A percentile compares a stretch with the other conserved stretches of the same genome.
These are phyloP conservation scores for Farysia itapuensis DNA, from an alignment of 1,284 basidiomycete genomes.

Conservation along the genomic window DNA sequence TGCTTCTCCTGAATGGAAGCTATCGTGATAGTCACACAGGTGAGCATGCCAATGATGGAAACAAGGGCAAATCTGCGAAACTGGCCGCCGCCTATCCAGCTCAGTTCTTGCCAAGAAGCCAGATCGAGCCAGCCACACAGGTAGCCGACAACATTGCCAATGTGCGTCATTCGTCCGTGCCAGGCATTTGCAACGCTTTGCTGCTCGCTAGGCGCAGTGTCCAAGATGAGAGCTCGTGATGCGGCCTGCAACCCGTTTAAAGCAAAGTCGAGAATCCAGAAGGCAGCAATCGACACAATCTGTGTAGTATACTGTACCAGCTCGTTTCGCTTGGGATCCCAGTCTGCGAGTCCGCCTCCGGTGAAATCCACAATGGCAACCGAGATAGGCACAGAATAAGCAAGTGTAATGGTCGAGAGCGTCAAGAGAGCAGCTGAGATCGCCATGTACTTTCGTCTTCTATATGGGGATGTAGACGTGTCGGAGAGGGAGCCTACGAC, in stretches of 20 bases:
- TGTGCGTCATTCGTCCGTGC: conserved; percentile 71
- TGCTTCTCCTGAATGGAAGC: conserved; percentile 67
- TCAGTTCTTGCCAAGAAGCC: conserved; percentile 71
- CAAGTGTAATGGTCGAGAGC: conserved; percentile 77
- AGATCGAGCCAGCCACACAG: conserved; percentile 79
- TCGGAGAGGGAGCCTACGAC: conserved; percentile 93
- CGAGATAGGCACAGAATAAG: conserved; percentile 79
- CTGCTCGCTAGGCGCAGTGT: conserved; percentile 82
- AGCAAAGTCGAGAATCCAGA: conserved; percentile 92
- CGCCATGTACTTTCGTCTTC: conserved; percentile 82
- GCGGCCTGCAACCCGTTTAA: conserved; percentile 89
- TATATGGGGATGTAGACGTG: conserved; percentile 79
- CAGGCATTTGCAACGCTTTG: conserved; percentile 93
- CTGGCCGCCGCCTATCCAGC: conserved; percentile 84
- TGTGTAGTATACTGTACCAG: conserved; percentile 29
- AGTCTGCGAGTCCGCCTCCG: conserved; percentile 77
- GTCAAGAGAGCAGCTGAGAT: conserved; percentile 74
- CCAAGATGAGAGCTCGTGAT: conserved; percentile 84
- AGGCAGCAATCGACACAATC: conserved; percentile 78
- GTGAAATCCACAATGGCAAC: conserved; percentile 75
- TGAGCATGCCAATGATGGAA: conserved; percentile 74
- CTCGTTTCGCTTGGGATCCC: conserved; percentile 73
- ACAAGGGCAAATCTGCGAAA: conserved; percentile 94
- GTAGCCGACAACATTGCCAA: conserved; percentile 54
- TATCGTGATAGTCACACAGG: conserved; percentile 85